A percentile compares a stretch with the other conserved stretches of the same genome.
Conservation (phyloP, 1,284 basidiomycete genomes). For the Microbotryum intermedium region DNA sequence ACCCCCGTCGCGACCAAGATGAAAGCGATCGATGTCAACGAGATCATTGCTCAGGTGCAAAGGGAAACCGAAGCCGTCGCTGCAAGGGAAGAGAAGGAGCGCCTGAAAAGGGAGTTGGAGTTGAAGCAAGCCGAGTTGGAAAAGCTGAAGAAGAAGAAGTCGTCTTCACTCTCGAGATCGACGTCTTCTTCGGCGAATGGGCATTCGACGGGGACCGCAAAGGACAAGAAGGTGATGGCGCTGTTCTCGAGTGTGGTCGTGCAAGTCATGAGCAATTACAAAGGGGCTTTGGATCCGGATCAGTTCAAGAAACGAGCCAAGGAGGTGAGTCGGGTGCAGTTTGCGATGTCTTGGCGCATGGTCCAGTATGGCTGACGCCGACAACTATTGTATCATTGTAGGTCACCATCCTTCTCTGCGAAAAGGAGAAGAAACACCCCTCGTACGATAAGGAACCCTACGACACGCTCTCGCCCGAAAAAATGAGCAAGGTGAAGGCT, state of each 20-base stretch:
- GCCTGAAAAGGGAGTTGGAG: constrained; percentile 27
- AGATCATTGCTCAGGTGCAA: constrained; percentile 38
- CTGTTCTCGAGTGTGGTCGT: constrained; percentile 85
- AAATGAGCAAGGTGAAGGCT: constrained; percentile 78
- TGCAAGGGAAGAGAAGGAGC: constrained; percentile 33
- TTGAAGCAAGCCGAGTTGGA: constrained; percentile 31
- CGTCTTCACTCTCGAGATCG: no score
- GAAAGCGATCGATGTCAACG: constrained; percentile 18
- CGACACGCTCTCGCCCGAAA: constrained; percentile 74
- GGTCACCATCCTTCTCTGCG: constrained; percentile 69
- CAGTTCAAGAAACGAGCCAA: constrained; percentile 91
- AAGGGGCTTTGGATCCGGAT: constrained; percentile 68
- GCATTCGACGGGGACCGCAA: constrained; percentile 33
- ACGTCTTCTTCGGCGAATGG: no score
- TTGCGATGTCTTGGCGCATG: constrained; percentile 2
- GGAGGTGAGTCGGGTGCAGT: constrained; percentile 54
- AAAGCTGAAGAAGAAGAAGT: constrained; percentile 46
- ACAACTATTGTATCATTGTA: constrained; percentile 36
- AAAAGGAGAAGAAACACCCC: constrained; percentile 88
- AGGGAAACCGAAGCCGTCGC: constrained; percentile 38
- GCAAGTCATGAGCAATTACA: constrained; percentile 80
- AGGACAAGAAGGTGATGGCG: constrained; percentile 74
- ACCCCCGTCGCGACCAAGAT: no score
- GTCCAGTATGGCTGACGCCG: not conserved
- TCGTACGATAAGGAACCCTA: constrained; percentile 61